These are phyloP conservation scores for Vanderwaltozyma tropicalis DNA, from an alignment of 805 yeast genomes.

Conservation along the genomic window DNA sequence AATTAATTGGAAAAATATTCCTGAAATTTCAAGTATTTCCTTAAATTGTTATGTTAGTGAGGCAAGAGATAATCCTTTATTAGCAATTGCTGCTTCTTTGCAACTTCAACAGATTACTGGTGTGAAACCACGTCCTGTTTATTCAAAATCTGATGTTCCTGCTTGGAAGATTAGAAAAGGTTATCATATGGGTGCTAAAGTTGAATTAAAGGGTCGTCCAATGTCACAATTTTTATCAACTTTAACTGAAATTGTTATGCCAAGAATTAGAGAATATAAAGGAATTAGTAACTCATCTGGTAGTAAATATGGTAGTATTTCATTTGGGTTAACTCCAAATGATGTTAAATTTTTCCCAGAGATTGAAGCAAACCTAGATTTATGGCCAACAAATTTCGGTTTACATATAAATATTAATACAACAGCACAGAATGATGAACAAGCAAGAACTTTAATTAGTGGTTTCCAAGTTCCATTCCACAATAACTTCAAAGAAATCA, in stretches of 20 bases:
- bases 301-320: conserved; percentile 74
- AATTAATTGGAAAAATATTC: conserved; percentile 58
- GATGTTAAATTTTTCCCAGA: conserved; percentile 85
- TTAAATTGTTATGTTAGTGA: conserved; percentile 69
- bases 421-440: conserved; percentile 78
- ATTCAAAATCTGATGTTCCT: conserved; percentile 69
- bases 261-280: conserved; percentile 77
- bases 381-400: conserved; percentile 82
- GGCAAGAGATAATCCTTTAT: conserved; percentile 59
- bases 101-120: conserved; percentile 94
- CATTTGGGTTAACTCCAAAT: conserved; percentile 72
- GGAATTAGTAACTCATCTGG: conserved; percentile 74
- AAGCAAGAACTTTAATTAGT: conserved; percentile 77
- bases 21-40: conserved; percentile 55
- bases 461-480: conserved; percentile 72
- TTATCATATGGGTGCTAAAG: conserved; percentile 84
- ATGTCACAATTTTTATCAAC: conserved; percentile 82
- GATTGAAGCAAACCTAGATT: conserved; percentile 78
- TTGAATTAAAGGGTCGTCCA: conserved; percentile 63
- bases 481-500: neutral
- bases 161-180: conserved; percentile 83
- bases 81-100: conserved; percentile 64
- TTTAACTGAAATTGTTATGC: conserved; percentile 82
- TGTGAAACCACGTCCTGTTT: conserved; percentile 62
- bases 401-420: conserved; percentile 79